These are phyloP conservation scores for Pistacia vera DNA, from an alignment of 345 rosid species.

Conservation along the genomic window DNA sequence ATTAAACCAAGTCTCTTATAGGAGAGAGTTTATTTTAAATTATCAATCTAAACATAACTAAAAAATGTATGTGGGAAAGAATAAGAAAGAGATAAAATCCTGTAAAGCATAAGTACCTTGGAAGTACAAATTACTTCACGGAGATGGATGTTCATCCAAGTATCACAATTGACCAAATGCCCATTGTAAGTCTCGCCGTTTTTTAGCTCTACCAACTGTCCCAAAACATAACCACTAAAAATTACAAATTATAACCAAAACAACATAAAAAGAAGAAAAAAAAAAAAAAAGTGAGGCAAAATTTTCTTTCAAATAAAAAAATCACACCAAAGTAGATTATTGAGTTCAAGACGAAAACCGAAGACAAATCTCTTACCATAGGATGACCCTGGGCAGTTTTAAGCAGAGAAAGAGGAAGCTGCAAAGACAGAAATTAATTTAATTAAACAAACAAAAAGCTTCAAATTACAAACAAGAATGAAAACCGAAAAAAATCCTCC, in stretches of 20 bases:
- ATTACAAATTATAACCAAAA: conserved; percentile 23
- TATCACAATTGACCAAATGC: conserved; percentile 93
- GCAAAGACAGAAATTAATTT: conserved; percentile 14
- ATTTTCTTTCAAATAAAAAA: background rate
- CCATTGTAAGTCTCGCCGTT: conserved; percentile 99
- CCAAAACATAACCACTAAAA: conserved; percentile 27
- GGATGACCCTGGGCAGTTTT: conserved; percentile 91
- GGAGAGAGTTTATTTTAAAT: background rate
- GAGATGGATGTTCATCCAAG: conserved; percentile 99
- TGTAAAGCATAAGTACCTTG: conserved; percentile 49
- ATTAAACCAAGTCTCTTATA: background rate
- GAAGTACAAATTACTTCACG: conserved; percentile 99
- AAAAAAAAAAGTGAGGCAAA: background rate
- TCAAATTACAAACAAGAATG: background rate
- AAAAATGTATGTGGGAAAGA: conserved; percentile 7
- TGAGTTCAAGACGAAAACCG: background rate
- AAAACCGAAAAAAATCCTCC: background rate
- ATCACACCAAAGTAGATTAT: background rate
- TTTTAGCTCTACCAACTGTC: conserved; percentile 90
- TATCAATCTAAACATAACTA: background rate
- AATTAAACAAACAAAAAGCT: background rate
- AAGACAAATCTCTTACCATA: conserved; percentile 46
- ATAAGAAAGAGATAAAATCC: background rate
- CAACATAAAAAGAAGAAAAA: background rate
- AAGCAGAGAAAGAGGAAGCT: conserved; percentile 82